phyloP scores from a whole-genome alignment of 768 basidiomycete species.

The Tulasnella sp. region DNA sequence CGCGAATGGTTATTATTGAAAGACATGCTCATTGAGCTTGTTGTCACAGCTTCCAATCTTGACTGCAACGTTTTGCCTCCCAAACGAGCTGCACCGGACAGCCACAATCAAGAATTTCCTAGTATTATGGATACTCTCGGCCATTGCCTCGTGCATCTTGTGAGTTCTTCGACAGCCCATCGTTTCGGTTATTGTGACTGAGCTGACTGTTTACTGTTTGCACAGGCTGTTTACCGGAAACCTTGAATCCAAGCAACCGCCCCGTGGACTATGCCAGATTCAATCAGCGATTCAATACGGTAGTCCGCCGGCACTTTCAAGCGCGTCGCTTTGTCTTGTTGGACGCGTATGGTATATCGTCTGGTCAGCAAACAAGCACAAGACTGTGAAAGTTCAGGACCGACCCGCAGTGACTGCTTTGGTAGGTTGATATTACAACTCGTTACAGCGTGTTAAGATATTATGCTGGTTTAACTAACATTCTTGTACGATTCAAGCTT shows the following conservation, averaged over 20 bases:
- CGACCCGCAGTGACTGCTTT: neutral
- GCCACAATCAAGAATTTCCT: slow-evolving; percentile 3
- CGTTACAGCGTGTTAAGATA: neutral
- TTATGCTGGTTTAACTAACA: neutral
- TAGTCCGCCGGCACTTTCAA: slow-evolving; percentile 1
- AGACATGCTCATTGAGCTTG: neutral
- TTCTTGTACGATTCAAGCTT: neutral
- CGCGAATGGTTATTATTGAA: neutral
- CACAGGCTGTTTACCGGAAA: slow-evolving; percentile 3
- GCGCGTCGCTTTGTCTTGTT: slow-evolving; percentile 6
- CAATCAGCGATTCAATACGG: slow-evolving; percentile 11
- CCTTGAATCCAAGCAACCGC: neutral
- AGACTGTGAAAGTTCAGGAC: neutral
- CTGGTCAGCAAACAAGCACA: slow-evolving; percentile 1
- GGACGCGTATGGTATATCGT: slow-evolving; percentile 4
- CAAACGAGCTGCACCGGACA: neutral
- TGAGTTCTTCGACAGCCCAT: neutral
- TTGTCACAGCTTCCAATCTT: slow-evolving; percentile 7
- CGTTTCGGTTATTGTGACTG: neutral
- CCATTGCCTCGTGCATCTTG: neutral
- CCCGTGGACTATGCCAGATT: neutral
- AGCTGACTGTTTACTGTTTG: neutral
- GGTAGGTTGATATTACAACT: neutral
- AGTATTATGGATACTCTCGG: neutral
- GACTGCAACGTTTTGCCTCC: slow-evolving; percentile 5